Conservation (phyloP, 148 eudicot species). For the Arctostaphylos glauca region DNA sequence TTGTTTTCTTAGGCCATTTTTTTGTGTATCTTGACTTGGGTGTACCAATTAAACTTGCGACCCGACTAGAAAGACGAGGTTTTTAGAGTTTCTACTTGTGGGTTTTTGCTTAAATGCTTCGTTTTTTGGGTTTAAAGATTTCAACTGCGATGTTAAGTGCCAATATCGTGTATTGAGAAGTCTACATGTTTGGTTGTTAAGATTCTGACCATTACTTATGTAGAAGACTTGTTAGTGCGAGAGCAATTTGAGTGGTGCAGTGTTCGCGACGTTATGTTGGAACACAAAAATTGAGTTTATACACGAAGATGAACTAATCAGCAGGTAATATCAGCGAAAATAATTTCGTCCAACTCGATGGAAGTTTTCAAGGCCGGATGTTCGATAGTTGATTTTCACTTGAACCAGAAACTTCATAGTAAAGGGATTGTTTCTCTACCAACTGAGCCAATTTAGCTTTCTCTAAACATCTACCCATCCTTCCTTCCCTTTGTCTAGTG, state of each 20-base stretch:
- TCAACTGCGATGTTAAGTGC: background rate
- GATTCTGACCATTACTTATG: background rate
- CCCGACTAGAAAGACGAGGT: background rate
- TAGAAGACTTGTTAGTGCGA: background rate
- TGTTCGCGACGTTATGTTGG: background rate
- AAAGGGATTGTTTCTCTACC: background rate
- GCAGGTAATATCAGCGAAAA: background rate
- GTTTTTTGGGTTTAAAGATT: background rate
- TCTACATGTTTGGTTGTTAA: background rate
- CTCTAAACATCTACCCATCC: too few relatives aligned
- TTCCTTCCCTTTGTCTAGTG: too few relatives aligned
- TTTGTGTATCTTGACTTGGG: conserved; percentile 1
- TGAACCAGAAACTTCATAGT: too few relatives aligned
- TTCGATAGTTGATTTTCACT: background rate
- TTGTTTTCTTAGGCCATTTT: background rate
- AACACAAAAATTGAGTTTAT: background rate
- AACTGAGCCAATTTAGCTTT: background rate
- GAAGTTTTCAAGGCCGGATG: background rate
- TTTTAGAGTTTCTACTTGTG: background rate
- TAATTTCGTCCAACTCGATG: background rate
- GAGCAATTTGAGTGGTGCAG: background rate
- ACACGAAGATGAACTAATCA: background rate
- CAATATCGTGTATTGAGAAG: background rate
- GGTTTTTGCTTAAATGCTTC: background rate
- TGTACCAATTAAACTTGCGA: background rate